phyloP scores from a whole-genome alignment of 768 basidiomycete species.

The Pulveroboletus sp. region DNA sequence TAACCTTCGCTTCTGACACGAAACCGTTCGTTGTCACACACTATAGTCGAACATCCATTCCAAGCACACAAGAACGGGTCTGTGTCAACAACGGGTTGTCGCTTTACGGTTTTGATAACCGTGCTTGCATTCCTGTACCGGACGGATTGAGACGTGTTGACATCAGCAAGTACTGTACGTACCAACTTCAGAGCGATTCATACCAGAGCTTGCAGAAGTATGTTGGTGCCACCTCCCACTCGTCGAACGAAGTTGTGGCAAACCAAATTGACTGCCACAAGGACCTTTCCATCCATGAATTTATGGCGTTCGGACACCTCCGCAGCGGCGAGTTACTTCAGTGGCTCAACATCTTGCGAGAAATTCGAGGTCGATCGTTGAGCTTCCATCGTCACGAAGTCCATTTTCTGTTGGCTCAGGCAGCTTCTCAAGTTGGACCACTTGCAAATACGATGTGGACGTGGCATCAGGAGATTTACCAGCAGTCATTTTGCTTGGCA shows the following conservation, averaged over 20 bases:
- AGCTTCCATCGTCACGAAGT: constrained; percentile 39
- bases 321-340: constrained; percentile 43
- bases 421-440: constrained; percentile 41
- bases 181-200: constrained; percentile 27
- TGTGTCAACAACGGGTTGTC: constrained; percentile 33
- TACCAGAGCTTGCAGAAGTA: constrained; percentile 38
- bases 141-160: constrained; percentile 7
- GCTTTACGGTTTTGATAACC: constrained; percentile 29
- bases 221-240: constrained; percentile 33
- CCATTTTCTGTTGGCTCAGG: constrained; percentile 39
- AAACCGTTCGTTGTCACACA: constrained; percentile 19
- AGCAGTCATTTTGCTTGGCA: constrained; percentile 31
- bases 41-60: constrained; percentile 12
- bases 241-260: constrained; percentile 41
- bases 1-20: constrained; percentile 22
- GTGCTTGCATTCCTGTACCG: constrained; percentile 10
- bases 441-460: constrained; percentile 10
- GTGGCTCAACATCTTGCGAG: constrained; percentile 49
- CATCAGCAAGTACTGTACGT: constrained; percentile 27
- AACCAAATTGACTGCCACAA: constrained; percentile 38
- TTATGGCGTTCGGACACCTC: constrained; percentile 39
- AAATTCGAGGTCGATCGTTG: constrained; percentile 37
- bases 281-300: constrained; percentile 43
- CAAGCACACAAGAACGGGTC: constrained; percentile 11
- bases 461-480: constrained; percentile 40